Conservation (phyloP, 2,329 filamentous ascomycete species). For the Xylogone sp. region DNA sequence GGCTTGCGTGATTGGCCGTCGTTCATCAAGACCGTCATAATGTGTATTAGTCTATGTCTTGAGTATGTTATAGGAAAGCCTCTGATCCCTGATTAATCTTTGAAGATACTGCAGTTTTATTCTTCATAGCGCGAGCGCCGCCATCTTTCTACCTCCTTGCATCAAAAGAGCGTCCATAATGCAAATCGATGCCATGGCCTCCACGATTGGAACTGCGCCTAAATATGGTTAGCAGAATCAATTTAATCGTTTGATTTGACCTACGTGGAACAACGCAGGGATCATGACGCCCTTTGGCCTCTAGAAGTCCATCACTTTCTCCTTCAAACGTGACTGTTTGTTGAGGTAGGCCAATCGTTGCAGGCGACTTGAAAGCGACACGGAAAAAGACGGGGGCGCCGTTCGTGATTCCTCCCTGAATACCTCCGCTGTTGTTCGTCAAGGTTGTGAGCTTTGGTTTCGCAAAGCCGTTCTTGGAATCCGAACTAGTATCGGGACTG, state of each 20-base stretch:
- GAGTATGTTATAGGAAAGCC: neutral
- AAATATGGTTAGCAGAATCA: neutral
- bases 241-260: neutral
- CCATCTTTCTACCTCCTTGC: conserved; percentile 62
- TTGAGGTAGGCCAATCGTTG: conserved; percentile 89
- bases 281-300: conserved; percentile 92
- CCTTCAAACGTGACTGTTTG: conserved; percentile 77
- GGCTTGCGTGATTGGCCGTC: neutral
- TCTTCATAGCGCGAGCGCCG: conserved; percentile 11
- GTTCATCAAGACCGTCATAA: neutral
- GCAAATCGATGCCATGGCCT: conserved; percentile 86
- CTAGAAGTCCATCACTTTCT: conserved; percentile 60
- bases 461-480: conserved; percentile 15
- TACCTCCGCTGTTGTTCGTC: conserved; percentile 93
- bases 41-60: neutral
- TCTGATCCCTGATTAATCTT: neutral
- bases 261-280: conserved; percentile 69
- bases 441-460: conserved; percentile 71
- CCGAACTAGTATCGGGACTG: conserved; percentile 42
- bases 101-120: neutral
- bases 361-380: conserved; percentile 90
- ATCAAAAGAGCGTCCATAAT: conserved; percentile 84
- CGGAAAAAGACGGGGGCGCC: conserved; percentile 93
- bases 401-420: conserved; percentile 94
- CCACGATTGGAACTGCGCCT: conserved; percentile 81